A percentile compares a stretch with the other conserved stretches of the same genome.
Conservation (phyloP, 225 moss, liverwort and hornwort species). For the Anthoceros angustus region DNA sequence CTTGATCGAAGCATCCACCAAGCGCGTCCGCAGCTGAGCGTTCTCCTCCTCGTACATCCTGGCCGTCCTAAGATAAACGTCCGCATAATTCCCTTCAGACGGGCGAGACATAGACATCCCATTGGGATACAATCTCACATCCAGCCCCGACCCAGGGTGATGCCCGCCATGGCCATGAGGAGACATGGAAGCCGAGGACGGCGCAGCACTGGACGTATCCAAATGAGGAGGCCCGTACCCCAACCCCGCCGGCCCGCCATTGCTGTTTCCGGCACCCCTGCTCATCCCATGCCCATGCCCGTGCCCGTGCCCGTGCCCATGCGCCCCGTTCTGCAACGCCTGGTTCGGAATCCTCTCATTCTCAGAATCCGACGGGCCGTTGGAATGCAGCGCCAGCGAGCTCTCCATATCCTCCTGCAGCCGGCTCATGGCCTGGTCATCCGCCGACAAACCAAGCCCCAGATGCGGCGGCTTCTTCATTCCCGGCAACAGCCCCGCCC, state of each 20-base stretch:
- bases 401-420: neutral
- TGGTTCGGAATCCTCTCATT: neutral
- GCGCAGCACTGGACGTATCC: conserved; percentile 3
- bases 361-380: neutral
- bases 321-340: neutral
- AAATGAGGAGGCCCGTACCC: neutral
- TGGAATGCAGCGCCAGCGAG: neutral
- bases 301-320: neutral
- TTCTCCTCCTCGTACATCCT: conserved; percentile 5
- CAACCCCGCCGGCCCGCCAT: neutral
- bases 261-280: too few relatives aligned
- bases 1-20: conserved; percentile 16
- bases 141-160: neutral
- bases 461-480: neutral
- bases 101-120: neutral
- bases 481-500: neutral
- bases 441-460: neutral
- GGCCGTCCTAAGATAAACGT: conserved; percentile 1
- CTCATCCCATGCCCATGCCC: neutral
- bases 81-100: neutral
- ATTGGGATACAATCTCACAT: neutral
- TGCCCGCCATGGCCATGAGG: conserved; percentile 3
- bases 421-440: neutral
- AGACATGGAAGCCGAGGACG: neutral
- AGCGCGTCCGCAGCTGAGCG: conserved; percentile 1